Base-by-base conservation (phyloP, 1,139 yeast species). In the Yamadazyma dushanensis region DNA sequence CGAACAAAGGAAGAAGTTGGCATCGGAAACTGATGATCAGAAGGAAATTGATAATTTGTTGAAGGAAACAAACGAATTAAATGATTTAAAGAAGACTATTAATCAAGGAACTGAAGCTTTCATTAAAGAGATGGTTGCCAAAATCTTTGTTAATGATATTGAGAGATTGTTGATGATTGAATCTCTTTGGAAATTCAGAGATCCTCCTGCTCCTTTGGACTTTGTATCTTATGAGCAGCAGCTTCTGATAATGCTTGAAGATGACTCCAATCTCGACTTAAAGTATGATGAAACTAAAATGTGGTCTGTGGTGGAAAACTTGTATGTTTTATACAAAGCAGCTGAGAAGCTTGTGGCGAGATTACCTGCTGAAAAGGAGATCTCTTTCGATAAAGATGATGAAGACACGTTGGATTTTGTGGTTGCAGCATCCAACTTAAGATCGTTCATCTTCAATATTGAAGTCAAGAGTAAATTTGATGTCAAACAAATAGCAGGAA, bases 401-500 rank as follows among this genome's bases (percentile, higher is more conserved):
- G 84, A 80, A 32, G 97, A 88, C 50, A 85, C 97, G 0, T 69
- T 94, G 39, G 76, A 83, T 46, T 94, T 94, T 61, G 97, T 94
- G 5, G 84, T 80, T 3, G 80, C 97, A 0, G 83, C 97, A 0
- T 80, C 98, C 0, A 89, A 90, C 51, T 70, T 94, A 38, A 73
- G 98, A 46, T 81, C 95, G 0, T 57, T 56, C 31, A 73, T 88
- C 1, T 94, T 92, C 54, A 68, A 73, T 20, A 90, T 94, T 43
- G 85, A 80, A 19, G 53, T 70, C 38, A 83, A 85, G 56, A 71
- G 95, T 11, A 84, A 87, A 47, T 94, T 94, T 53, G 96, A 88
- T 44, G 78, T 86, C 46, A 94, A 94, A 57, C 80, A 94, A 55
- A 89, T 90, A 49, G 98, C 98, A 0, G 99, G 99, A 8, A 92